Evolutionary conservation across 495 filamentous ascomycete species (phyloP), one percentile per base, ranked within the genome.

Genomic region (Talaromyces liani): DNA sequence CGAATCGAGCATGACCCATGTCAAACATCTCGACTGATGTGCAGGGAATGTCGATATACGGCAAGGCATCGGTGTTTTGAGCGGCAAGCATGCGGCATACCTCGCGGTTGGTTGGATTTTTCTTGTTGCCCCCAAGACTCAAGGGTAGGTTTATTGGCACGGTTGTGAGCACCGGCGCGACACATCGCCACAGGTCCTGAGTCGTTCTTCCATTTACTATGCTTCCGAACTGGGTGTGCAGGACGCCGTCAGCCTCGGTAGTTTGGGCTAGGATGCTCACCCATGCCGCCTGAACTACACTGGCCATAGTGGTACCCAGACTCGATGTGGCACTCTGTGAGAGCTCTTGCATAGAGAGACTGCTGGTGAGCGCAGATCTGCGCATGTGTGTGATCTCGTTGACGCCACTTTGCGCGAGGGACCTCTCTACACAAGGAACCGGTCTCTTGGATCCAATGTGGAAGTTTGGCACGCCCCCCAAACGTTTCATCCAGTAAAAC

Each of bases 111-210:
- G 51, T 55, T 20, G 22, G 51, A 25, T 55, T 55, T 12, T 20
- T 22, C 22, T 55, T 20, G n/a, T 14, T 14, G 51, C 10, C 18
- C 24, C 12, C 18, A 18, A 25, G 51, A 55, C 10, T 55, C 51
- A 55, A 12, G 24, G 51, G 24, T 22, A 55, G 18, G 20, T 55
- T 8, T 27, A 55, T 55, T 55, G 51, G 51, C 51, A 55, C 51
- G 18, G 51, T 55, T 22, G 51, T 27, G 18, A 55, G 45, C 51
- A 55, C 51, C 10, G 51, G 51, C 6, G 51, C 51, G 8, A 55
- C 51, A 55, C 51, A 55, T 55, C 51, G 20, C 51, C 51, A 55
- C 20, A 55, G 22, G 24, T 55, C 51, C 51, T 55, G 51, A 20
- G 51, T 55, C 9, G 51, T 55, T 55, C 51, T 55, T 12, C 51